These are phyloP conservation scores for Trichoderma oligosporum DNA, from an alignment of 2,329 filamentous ascomycete genomes.

Conservation along the genomic window DNA sequence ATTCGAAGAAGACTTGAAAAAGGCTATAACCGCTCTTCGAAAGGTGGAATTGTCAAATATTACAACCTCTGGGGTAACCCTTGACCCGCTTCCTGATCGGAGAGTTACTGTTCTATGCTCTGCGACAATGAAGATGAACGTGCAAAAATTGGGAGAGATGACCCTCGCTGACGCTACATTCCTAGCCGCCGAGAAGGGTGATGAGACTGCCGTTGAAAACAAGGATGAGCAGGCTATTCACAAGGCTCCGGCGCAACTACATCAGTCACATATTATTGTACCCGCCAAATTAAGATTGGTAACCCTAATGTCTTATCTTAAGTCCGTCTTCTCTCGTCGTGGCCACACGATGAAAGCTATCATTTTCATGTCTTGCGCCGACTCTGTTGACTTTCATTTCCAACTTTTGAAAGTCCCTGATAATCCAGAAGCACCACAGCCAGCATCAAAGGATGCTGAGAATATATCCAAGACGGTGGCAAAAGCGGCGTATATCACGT, in stretches of 20 bases:
- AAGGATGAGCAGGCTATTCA: slow-evolving; percentile 56
- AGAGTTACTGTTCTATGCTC: slow-evolving; percentile 89
- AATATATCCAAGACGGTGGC: slow-evolving; percentile 59
- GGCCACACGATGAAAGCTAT: slow-evolving; percentile 96
- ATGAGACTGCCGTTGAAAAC: slow-evolving; percentile 44
- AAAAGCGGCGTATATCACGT: slow-evolving; percentile 68
- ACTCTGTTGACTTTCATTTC: slow-evolving; percentile 96
- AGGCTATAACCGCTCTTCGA: slow-evolving; percentile 77
- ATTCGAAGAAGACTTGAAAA: slow-evolving; percentile 89
- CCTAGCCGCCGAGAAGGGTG: slow-evolving; percentile 63
- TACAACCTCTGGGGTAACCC: slow-evolving; percentile 53
- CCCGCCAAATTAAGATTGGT: slow-evolving; percentile 89
- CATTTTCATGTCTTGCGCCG: slow-evolving; percentile 93
- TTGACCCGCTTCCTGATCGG: slow-evolving; percentile 66
- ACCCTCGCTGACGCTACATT: slow-evolving; percentile 90
- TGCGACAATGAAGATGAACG: slow-evolving; percentile 96
- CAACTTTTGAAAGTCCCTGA: slow-evolving; percentile 62
- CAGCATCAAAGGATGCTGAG: slow-evolving; percentile 33
- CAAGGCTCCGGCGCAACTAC: slow-evolving; percentile 82
- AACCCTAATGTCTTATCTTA: slow-evolving; percentile 77
- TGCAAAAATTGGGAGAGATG: slow-evolving; percentile 89
- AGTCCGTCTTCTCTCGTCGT: slow-evolving; percentile 80
- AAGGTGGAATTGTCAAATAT: slow-evolving; percentile 56
- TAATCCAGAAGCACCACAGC: slow-evolving; percentile 27
- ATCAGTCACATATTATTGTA: slow-evolving; percentile 84